Percentiles rank a stretch among this genome's conserved stretches.
Evolutionary conservation across 2,329 filamentous ascomycete species (phyloP).

Genomic region (Herpotrichia juniperi): DNA sequence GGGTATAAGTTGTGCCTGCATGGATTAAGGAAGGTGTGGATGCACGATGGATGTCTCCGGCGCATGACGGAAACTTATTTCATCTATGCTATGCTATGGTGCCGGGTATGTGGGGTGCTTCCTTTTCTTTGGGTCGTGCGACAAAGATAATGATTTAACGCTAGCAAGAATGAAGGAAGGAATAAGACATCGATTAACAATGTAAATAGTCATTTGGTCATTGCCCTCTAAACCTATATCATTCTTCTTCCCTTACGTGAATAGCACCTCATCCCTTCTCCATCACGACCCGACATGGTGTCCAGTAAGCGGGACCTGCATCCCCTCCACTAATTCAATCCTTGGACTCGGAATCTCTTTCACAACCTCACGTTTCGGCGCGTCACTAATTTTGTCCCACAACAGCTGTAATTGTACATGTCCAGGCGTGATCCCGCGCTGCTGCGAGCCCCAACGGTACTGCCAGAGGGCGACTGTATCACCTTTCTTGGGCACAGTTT

Average conservation of each 20-base stretch:
- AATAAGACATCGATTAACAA: too few relatives aligned
- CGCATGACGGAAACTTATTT: too few relatives aligned
- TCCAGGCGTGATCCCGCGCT: conserved; percentile 40
- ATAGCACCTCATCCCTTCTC: not conserved
- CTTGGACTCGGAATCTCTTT: conserved; percentile 23
- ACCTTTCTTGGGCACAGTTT: conserved; percentile 20
- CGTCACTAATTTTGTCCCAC: conserved; percentile 29
- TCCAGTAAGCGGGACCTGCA: conserved; percentile 30
- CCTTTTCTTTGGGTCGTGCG: too few relatives aligned
- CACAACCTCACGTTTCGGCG: not conserved
- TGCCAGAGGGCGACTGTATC: conserved; percentile 35
- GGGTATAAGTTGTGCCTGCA: not conserved
- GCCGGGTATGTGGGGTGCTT: too few relatives aligned
- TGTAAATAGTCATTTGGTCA: too few relatives aligned
- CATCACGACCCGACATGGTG: not conserved
- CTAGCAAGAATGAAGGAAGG: too few relatives aligned
- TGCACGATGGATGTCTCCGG: too few relatives aligned
- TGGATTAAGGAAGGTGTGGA: too few relatives aligned
- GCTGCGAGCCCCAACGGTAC: conserved; percentile 39
- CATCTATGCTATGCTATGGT: too few relatives aligned
- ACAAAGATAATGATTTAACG: too few relatives aligned
- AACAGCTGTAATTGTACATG: conserved; percentile 36
- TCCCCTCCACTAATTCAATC: conserved; percentile 18
- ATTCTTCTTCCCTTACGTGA: too few relatives aligned
- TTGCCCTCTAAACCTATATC: too few relatives aligned